Conservation (phyloP, 139 green algal genomes). For the Micractinium sp. region DNA sequence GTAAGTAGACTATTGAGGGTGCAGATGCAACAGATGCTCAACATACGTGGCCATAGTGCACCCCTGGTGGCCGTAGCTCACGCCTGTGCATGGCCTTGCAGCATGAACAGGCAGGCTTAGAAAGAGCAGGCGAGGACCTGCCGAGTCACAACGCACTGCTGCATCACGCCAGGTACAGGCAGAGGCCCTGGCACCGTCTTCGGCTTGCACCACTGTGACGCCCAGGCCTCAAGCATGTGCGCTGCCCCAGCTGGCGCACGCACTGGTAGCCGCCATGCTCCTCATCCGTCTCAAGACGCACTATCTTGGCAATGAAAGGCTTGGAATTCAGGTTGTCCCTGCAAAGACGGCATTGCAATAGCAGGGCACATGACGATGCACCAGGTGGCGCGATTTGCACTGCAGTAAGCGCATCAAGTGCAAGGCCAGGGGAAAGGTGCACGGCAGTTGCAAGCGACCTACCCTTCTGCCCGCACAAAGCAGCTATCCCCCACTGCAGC, state of each 20-base stretch:
- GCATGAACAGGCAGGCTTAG: neutral
- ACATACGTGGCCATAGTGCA: too few species aligned
- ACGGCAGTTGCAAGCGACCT: neutral
- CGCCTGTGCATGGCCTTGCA: neutral
- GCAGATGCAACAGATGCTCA: neutral
- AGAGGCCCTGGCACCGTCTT: neutral
- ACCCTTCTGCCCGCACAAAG: constrained; percentile 18
- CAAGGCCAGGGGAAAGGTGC: neutral
- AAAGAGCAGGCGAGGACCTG: too few species aligned
- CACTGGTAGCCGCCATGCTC: constrained; percentile 13
- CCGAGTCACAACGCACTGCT: too few species aligned
- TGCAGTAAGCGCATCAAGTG: too few species aligned
- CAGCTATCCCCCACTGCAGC: constrained; percentile 6
- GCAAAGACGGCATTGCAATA: neutral
- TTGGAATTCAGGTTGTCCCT: neutral
- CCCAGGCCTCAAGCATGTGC: too few species aligned
- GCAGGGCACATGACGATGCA: neutral
- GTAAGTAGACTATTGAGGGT: neutral
- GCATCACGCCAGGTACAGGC: neutral
- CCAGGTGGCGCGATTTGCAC: too few species aligned
- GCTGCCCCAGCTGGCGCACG: neutral
- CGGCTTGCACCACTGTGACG: too few species aligned
- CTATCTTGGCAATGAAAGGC: constrained; percentile 10
- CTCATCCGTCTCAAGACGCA: neutral
- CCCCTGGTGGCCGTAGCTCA: neutral